Evolutionary conservation across 176 grass and related monocot species (phyloP).

Genomic region (Calamus simplicifolius): DNA sequence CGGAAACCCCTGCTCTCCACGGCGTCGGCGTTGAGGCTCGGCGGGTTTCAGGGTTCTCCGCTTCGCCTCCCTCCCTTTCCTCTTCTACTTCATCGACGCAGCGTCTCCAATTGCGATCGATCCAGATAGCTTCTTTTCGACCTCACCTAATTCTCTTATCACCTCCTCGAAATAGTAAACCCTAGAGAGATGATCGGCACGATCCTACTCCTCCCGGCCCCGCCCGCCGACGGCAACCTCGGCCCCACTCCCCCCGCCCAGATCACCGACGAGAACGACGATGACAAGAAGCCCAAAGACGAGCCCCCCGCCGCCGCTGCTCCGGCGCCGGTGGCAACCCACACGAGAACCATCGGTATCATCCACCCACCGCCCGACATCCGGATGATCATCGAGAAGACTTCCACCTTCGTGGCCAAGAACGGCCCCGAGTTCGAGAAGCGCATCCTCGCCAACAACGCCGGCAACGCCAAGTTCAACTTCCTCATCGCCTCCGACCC

Average conservation of each 20-base stretch:
- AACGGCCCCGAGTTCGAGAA: constrained; percentile 84
- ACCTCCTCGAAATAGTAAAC: no score
- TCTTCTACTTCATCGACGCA: no score
- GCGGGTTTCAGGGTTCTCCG: no score
- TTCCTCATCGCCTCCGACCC: constrained; percentile 78
- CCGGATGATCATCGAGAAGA: constrained; percentile 84
- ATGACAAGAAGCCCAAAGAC: background rate
- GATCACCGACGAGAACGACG: background rate
- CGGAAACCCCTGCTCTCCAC: no score
- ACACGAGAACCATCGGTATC: constrained; percentile 67
- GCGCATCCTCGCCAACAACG: constrained; percentile 58
- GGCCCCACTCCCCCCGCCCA: constrained; percentile 5
- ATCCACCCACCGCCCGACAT: constrained; percentile 92
- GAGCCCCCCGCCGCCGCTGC: background rate
- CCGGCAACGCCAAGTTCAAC: constrained; percentile 89
- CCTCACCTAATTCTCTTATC: no score
- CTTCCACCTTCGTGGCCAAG: constrained; percentile 76
- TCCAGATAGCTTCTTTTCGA: no score
- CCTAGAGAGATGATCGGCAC: constrained; percentile 7
- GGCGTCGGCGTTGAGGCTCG: no score
- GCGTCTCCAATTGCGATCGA: no score
- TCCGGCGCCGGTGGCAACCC: constrained; percentile 52
- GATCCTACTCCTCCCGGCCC: constrained; percentile 12
- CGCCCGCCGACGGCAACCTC: constrained; percentile 13
- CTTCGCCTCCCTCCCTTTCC: no score